Base-by-base conservation (phyloP, 2,329 filamentous ascomycete species). In the Alternaria postmessia region DNA sequence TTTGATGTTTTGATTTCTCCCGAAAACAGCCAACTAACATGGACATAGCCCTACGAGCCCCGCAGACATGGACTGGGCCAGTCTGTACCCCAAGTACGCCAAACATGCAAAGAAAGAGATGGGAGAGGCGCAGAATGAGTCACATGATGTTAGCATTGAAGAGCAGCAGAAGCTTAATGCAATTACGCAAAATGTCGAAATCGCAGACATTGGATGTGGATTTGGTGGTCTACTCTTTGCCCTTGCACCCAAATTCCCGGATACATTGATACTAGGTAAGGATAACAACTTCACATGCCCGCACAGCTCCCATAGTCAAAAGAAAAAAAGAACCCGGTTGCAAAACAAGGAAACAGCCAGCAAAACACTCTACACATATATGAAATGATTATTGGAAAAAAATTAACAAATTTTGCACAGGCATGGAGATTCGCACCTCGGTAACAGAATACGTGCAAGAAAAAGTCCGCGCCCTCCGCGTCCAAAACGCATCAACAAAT, bases 141-240 rank as follows among this genome's bases (percentile, higher is more conserved):
- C 64, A 71, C 65, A 72, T 62, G 66, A 66, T 22, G 49, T 44
- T 30, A 48, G 48, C 38, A 63, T 69, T 46, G 56, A 57, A 60
- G 48, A 67, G 54, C 56, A 61, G 42, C 57, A 47, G 34, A 58
- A 53, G 51, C 22, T 22, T 22, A 70, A 71, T 30, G 62, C 70
- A 39, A 79, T 91, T 62, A 83, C 81, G 34, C 90, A 91, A 76
- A 85, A 92, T 62, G 90, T 99, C 47, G 93, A 97, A 76, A 88
- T 99, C 46, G 93, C 94, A 66, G 95, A 99, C 81, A 97, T 99
- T 75, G 95, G 95, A 26, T 99, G 95, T 78, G 95, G 95, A 5
- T 99, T 97, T 78, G 95, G 95, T 47, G 95, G 95, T 7, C 83
- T 99, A 57, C 85, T 96, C 4, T 90, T 98, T 65, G 94, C 93